Conservation (phyloP, 2,329 filamentous ascomycete species). For the Ophiocordyceps unilateralis region DNA sequence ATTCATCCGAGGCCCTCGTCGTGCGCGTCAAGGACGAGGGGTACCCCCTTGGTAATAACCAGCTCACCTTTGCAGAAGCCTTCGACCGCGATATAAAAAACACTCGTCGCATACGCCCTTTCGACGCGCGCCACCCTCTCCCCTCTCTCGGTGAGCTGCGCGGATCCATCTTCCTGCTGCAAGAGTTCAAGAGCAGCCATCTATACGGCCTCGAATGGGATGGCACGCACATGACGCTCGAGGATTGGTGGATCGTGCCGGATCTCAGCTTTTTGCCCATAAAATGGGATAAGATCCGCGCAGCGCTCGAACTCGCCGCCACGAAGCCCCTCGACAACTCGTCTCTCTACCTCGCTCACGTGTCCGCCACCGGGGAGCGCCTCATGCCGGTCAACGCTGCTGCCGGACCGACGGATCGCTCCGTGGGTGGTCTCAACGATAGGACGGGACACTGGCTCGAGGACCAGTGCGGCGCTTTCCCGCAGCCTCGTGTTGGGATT, state of each 20-base stretch:
- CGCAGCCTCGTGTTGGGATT: constrained; percentile 19
- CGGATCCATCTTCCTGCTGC: constrained; percentile 27
- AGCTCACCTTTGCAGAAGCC: constrained; percentile 25
- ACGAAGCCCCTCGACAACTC: constrained; percentile 15
- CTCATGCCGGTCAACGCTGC: constrained; percentile 32
- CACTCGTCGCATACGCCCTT: constrained; percentile 22
- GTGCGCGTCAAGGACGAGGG: constrained; percentile 34
- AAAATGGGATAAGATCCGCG: constrained; percentile 27
- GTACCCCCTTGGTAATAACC: constrained; percentile 15
- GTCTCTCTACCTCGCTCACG: constrained; percentile 25
- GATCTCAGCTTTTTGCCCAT: constrained; percentile 23
- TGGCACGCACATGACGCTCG: constrained; percentile 24
- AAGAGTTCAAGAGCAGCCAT: constrained; percentile 19
- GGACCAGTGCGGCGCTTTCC: constrained; percentile 7
- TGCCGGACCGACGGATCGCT: constrained; percentile 24
- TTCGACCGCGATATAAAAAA: constrained; percentile 23
- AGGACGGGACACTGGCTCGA: constrained; percentile 27
- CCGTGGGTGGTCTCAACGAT: constrained; percentile 30
- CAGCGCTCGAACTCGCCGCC: constrained; percentile 21
- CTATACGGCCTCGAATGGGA: constrained; percentile 27
- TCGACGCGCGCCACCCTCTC: constrained; percentile 14
- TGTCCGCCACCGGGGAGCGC: constrained; percentile 26
- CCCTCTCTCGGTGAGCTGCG: constrained; percentile 28
- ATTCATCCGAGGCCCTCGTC: constrained; percentile 28
- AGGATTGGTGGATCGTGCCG: constrained; percentile 28